Evolutionary conservation across 1,284 basidiomycete species (phyloP).

Genomic region (Phaffia rhodozyma): DNA sequence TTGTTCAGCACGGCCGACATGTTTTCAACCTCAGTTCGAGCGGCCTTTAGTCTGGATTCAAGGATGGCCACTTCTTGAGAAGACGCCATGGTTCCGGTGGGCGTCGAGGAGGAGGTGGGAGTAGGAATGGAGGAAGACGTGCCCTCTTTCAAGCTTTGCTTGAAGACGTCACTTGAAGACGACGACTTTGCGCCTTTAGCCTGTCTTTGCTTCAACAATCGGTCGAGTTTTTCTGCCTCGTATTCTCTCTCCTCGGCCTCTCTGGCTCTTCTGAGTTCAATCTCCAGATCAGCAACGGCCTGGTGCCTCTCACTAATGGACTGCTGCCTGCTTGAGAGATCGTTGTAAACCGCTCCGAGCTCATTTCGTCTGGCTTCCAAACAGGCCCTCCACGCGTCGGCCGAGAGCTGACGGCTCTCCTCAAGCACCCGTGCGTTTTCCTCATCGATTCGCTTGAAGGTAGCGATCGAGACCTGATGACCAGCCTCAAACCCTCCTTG

Average conservation of each 20-base stretch:
- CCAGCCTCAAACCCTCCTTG: slow-evolving; percentile 11
- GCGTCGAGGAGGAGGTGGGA: too few species aligned
- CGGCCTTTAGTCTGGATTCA: too few species aligned
- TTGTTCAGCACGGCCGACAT: neutral
- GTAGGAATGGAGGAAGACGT: too few species aligned
- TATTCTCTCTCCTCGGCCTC: neutral
- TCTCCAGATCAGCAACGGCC: neutral
- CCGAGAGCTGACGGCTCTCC: too few species aligned
- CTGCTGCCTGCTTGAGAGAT: neutral
- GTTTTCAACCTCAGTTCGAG: neutral
- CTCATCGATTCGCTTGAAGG: slow-evolving; percentile 1
- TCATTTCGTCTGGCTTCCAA: neutral
- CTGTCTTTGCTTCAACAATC: too few species aligned
- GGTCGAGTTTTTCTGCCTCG: too few species aligned
- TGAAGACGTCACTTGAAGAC: too few species aligned
- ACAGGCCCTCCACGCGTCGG: neutral
- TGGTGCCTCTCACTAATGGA: neutral
- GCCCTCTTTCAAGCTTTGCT: too few species aligned
- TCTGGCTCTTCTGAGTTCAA: neutral
- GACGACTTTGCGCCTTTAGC: too few species aligned
- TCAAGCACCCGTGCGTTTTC: neutral
- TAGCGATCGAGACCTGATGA: slow-evolving; percentile 6
- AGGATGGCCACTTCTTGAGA: too few species aligned
- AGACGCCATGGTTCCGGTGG: too few species aligned
- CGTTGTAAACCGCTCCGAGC: neutral